These are phyloP conservation scores for Silene conica DNA, from an alignment of 148 eudicot genomes.

Conservation along the genomic window DNA sequence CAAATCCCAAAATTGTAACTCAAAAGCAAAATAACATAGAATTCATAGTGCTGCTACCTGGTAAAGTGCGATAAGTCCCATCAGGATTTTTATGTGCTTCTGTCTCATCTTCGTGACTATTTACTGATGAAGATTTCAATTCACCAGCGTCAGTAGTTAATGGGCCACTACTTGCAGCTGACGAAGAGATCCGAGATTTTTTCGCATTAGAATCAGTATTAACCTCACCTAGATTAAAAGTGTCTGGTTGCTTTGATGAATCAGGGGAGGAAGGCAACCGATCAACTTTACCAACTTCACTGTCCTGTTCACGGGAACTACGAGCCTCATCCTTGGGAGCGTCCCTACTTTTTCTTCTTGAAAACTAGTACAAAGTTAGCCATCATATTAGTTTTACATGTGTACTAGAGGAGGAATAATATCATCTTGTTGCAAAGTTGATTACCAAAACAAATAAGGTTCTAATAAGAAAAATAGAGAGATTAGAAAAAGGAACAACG, in stretches of 20 bases:
- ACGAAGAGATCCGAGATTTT: conserved; percentile 40
- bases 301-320: conserved; percentile 47
- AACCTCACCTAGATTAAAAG: conserved; percentile 40
- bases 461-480: conserved; percentile 8
- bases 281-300: conserved; percentile 55
- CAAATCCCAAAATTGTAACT: background rate
- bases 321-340: conserved; percentile 44
- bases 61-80: conserved; percentile 66
- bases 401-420: background rate
- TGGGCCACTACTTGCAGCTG: conserved; percentile 42
- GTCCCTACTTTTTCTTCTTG: conserved; percentile 70
- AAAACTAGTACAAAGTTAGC: conserved; percentile 34
- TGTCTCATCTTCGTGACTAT: conserved; percentile 53
- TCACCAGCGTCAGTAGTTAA: conserved; percentile 51
- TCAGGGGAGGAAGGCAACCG: conserved; percentile 49
- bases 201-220: conserved; percentile 37
- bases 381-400: conserved; percentile 3
- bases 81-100: conserved; percentile 37
- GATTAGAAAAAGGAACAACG: background rate
- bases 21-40: background rate
- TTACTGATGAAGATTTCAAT: conserved; percentile 40
- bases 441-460: background rate
- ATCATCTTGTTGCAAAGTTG: conserved; percentile 1
- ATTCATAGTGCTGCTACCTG: conserved; percentile 48
- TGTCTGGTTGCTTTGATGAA: conserved; percentile 41